Conservation (phyloP, 192 early-diverging fungal genomes). For the Podila horticola region DNA sequence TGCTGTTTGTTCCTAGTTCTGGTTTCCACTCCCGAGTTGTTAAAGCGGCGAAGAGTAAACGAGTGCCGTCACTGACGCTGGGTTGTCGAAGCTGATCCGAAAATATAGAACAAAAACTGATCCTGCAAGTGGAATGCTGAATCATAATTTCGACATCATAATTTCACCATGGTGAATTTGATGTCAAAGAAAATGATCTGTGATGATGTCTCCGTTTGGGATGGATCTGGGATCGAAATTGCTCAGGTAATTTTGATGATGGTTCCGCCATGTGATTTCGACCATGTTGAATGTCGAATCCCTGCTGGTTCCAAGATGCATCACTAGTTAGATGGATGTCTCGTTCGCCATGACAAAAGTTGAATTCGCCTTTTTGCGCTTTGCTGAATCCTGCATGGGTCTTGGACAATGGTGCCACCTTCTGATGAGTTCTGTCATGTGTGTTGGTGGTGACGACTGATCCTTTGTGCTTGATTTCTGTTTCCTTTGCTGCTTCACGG, state of each 20-base stretch:
- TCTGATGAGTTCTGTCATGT: neutral
- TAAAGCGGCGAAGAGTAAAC: too few relatives aligned
- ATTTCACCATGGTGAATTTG: too few relatives aligned
- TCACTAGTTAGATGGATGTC: neutral
- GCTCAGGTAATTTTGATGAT: conserved; percentile 4
- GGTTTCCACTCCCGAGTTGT: neutral
- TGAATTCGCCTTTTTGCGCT: too few relatives aligned
- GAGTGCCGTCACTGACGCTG: too few relatives aligned
- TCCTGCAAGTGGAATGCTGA: too few relatives aligned
- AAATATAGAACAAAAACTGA: too few relatives aligned
- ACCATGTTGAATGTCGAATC: neutral
- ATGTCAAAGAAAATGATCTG: too few relatives aligned
- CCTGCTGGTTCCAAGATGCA: neutral
- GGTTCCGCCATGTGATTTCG: conserved; percentile 16
- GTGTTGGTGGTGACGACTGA: neutral
- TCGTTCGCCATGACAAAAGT: neutral
- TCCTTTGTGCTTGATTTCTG: neutral
- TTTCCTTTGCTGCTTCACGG: neutral
- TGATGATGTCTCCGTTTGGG: too few relatives aligned
- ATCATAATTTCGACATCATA: too few relatives aligned
- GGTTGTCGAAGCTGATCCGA: too few relatives aligned
- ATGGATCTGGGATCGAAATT: too few relatives aligned
- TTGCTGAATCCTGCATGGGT: neutral
- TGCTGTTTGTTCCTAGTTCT: neutral
- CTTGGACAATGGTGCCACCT: neutral